Percentiles rank a stretch among this genome's conserved stretches.
Conservation (phyloP, 129 eudicot genomes). For the Arctium minus region DNA sequence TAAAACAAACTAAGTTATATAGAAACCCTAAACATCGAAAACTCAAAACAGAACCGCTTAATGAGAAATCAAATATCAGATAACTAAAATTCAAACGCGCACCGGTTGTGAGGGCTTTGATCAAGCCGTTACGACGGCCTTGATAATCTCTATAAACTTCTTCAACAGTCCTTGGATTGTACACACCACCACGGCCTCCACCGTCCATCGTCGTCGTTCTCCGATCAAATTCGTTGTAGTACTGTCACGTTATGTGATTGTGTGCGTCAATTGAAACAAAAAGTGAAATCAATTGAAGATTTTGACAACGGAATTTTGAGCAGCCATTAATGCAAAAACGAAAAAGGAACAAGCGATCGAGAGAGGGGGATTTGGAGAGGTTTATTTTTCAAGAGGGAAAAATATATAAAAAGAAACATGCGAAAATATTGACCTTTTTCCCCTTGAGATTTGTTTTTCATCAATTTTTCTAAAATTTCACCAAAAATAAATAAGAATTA, state of each 20-base stretch:
- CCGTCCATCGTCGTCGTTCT: conserved; percentile 41
- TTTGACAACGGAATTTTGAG: background rate
- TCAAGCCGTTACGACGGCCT: conserved; percentile 74
- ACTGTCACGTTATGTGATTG: background rate
- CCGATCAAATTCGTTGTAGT: background rate
- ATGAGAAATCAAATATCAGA: background rate
- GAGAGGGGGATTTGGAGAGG: conserved; percentile 25
- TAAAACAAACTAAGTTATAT: background rate
- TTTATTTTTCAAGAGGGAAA: conserved; percentile 8
- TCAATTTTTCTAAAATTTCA: too few species aligned
- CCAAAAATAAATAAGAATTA: too few species aligned
- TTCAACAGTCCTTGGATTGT: conserved; percentile 71
- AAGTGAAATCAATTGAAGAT: background rate
- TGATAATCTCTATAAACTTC: conserved; percentile 72
- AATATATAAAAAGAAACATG: background rate
- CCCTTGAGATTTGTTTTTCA: conserved; percentile 11
- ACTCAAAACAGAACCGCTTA: background rate
- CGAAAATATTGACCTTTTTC: background rate
- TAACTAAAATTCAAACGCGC: background rate
- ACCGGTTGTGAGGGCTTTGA: conserved; percentile 82
- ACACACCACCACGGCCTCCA: conserved; percentile 36
- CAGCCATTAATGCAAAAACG: background rate
- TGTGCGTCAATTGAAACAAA: background rate
- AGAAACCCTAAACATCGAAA: conserved; percentile 28
- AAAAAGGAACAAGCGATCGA: background rate